Base-by-base conservation (phyloP, 352 stramenopile genomes). In the Hyaloperonospora arabidopsidis region DNA sequence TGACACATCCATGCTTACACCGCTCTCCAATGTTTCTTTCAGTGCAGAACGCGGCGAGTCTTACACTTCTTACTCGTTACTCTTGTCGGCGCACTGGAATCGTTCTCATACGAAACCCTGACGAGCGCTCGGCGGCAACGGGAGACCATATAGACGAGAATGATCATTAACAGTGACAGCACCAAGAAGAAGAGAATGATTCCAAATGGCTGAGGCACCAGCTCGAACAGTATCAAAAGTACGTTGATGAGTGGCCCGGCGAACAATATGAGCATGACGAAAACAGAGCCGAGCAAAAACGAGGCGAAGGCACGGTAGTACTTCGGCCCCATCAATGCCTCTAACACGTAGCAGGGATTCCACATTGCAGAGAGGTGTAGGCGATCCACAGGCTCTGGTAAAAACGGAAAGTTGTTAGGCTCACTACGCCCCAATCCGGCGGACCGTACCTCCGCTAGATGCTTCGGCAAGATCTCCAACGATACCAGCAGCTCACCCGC, bases 261-360 rank as follows among this genome's bases (percentile, higher is more conserved):
- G 43, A 90, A 84, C 45, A 91, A 64, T 39, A 89, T 43, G 3
- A 90, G 57, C 36, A 72, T 57, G 23, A 87, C 40, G 35, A 87
- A 68, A 6, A 82, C 25, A 13, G 68, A 65, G 58, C 74, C 88
- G 0, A 86, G 45, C 34, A 89, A 55, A 45, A 79, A 81, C 0
- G 74, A 89, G 11, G 77, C 72, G 32, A 89, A 89, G 18, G 69
- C 67, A 46, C 67, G 68, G 49, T 86, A 89, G 62, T 79, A 83
- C 63, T 84, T 84, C 14, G 79, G 76, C 0, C 83, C 83, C 64
- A 93, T 77, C 45, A 89, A 48, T 12, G 78, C 78, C 52, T 93
- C 72, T 22, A 93, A 54, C 49, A 93, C 80, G 54, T 87, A 79
- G 36, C 86, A 70, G 23, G 83, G 83, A 56, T 93, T 93, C 76